A percentile compares a stretch with the other conserved stretches of the same genome.
Conservation (phyloP, 2,329 filamentous ascomycete genomes). For the Penicillium sp. region DNA sequence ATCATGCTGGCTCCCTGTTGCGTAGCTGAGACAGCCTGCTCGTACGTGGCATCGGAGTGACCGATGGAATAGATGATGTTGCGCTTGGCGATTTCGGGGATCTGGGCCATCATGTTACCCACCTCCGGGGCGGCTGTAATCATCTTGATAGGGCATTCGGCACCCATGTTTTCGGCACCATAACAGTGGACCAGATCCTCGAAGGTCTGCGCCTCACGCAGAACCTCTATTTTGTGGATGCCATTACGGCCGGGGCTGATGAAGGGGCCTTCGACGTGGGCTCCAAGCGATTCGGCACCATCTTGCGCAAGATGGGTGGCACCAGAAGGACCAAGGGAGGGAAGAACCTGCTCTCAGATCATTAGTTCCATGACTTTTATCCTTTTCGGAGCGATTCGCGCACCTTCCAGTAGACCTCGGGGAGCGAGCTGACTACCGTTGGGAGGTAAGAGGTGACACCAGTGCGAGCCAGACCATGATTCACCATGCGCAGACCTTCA, state of each 20-base stretch:
- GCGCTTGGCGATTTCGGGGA: constrained; percentile 63
- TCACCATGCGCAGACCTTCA: constrained; percentile 70
- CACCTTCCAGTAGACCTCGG: constrained; percentile 79
- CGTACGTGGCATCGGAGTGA: constrained; percentile 84
- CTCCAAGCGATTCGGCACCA: constrained; percentile 83
- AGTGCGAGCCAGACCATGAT: constrained; percentile 69
- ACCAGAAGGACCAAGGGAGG: constrained; percentile 73
- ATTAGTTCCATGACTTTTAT: not conserved
- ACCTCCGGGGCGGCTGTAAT: constrained; percentile 85
- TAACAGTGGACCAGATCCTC: constrained; percentile 58
- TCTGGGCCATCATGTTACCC: constrained; percentile 67
- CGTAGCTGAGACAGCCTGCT: constrained; percentile 72
- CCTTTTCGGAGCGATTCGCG: not conserved
- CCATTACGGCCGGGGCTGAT: constrained; percentile 81
- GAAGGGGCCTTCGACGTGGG: constrained; percentile 90
- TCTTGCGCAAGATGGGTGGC: constrained; percentile 57
- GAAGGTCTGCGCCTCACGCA: constrained; percentile 64
- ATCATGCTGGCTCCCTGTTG: constrained; percentile 81
- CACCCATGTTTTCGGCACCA: constrained; percentile 64
- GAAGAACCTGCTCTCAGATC: constrained; percentile 54
- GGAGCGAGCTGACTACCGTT: constrained; percentile 71
- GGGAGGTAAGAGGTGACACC: constrained; percentile 88
- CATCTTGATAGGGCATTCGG: constrained; percentile 61
- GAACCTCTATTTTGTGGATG: constrained; percentile 74
- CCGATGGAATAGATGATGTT: constrained; percentile 79